Evolutionary conservation across 202 grass and related monocot species (phyloP).

Genomic region (Zizania palustris): DNA sequence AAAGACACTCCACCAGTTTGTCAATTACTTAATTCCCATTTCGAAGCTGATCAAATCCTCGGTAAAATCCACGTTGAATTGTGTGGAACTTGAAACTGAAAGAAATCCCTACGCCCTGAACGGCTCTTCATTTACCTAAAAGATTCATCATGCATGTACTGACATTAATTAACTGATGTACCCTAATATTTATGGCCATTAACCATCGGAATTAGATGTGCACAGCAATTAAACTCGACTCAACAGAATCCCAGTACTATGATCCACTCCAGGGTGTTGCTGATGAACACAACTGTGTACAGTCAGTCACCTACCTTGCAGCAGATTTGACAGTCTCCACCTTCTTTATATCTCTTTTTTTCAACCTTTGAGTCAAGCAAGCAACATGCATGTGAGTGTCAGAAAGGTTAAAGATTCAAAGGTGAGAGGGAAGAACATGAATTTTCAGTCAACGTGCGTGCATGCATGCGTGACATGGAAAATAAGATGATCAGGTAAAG

Average conservation of each 20-base stretch:
- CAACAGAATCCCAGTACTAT: constrained; percentile 33
- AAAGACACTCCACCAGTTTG: too few species aligned
- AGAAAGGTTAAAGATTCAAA: neutral
- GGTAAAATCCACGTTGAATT: too few species aligned
- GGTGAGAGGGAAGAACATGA: neutral
- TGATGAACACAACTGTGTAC: neutral
- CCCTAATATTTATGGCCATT: constrained; percentile 23
- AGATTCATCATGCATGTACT: neutral
- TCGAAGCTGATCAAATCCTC: too few species aligned
- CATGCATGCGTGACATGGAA: neutral
- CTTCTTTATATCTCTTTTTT: neutral
- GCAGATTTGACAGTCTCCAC: neutral
- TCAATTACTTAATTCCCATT: too few species aligned
- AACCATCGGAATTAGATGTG: neutral
- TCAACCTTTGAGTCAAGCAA: constrained; percentile 31
- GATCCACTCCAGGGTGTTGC: neutral
- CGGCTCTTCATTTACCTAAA: neutral
- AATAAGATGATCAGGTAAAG: neutral
- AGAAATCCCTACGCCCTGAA: too few species aligned
- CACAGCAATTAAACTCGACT: constrained; percentile 5
- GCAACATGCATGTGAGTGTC: neutral
- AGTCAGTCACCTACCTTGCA: neutral
- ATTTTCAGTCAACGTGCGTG: neutral
- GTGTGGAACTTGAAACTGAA: too few species aligned
- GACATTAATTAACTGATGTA: neutral